Base-by-base conservation (phyloP, 1,284 basidiomycete genomes). In the Ustilago xerochloae region DNA sequence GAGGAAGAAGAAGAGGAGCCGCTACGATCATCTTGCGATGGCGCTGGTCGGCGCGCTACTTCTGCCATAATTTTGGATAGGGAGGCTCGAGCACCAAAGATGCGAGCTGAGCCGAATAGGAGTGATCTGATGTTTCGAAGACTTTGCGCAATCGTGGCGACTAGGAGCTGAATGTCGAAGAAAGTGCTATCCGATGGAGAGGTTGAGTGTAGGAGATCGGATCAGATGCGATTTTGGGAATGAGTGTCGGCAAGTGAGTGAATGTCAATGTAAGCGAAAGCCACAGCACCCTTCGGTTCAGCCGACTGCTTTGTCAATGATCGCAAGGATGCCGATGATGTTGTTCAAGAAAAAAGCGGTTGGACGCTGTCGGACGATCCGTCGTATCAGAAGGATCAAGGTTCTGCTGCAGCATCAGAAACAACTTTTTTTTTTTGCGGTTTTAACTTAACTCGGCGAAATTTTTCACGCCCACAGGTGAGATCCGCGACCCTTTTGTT, bases 41-140 rank as follows among this genome's bases (percentile, higher is more conserved):
- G 62, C 8, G n/a, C n/a, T n/a, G 53, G 56, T 16, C 71, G 61
- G 30, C 65, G 60, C n/a, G 53, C 71, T 26, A 74, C 71, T 35
- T 74, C 58, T 10, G 71, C 71, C 71, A 74, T 74, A n/a, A n/a
- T n/a, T 4, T 8, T 69, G 55, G 41, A 41, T 1, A 16, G 50
- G 4, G 7, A 13, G 10, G 26, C 24, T 32, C 10, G 18, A 30
- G 33, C 20, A 26, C 49, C 7, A 22, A 49, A 29, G 29, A 22
- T 9, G 33, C 16, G 32, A 43, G 30, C 46, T n/a, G 26, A 46
- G 26, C 24, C 43, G 16, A 29, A 29, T 20, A 6, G 38, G 50
- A 32, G 26, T 29, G n/a, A 9, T 18, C 20, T 29, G 26, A 29
- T 26, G 26, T 15, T 16, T 22, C 28, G n/a, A 6, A 9, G n/a